phyloP scores from a whole-genome alignment of 2,329 filamentous ascomycete genomes.

The Pestalotiopsis sp. region DNA sequence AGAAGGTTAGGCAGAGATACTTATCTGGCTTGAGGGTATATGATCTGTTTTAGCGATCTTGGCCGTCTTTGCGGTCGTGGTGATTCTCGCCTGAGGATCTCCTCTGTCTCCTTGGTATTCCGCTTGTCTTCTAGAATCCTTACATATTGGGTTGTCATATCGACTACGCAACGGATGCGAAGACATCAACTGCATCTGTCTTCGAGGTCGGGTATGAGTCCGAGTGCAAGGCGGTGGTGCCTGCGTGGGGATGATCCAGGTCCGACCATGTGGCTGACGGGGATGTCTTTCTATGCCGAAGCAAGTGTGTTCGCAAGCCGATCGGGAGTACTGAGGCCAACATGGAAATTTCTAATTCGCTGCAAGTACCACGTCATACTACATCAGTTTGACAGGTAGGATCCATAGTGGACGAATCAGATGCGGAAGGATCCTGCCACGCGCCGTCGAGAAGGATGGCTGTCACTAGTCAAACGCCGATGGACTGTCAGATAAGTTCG shows the following conservation, averaged over 20 bases:
- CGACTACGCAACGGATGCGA: background rate
- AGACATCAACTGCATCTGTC: background rate
- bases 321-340: background rate
- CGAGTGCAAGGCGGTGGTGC: background rate
- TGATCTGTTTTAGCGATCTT: background rate
- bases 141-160: background rate
- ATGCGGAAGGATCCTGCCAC: no score
- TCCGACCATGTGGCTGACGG: background rate
- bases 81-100: background rate
- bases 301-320: background rate
- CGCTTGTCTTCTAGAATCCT: background rate
- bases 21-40: constrained; percentile 7
- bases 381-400: no score
- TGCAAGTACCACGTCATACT: background rate
- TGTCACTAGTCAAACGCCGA: no score
- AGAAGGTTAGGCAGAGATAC: constrained; percentile 49
- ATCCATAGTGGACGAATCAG: no score
- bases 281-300: background rate
- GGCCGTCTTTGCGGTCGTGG: background rate
- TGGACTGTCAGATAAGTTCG: no score
- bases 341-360: background rate
- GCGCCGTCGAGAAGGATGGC: no score
- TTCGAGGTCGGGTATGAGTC: background rate
- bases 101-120: background rate
- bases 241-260: background rate